These are phyloP conservation scores for Lactifluus echinatus DNA, from an alignment of 768 basidiomycete species.

Conservation along the genomic window DNA sequence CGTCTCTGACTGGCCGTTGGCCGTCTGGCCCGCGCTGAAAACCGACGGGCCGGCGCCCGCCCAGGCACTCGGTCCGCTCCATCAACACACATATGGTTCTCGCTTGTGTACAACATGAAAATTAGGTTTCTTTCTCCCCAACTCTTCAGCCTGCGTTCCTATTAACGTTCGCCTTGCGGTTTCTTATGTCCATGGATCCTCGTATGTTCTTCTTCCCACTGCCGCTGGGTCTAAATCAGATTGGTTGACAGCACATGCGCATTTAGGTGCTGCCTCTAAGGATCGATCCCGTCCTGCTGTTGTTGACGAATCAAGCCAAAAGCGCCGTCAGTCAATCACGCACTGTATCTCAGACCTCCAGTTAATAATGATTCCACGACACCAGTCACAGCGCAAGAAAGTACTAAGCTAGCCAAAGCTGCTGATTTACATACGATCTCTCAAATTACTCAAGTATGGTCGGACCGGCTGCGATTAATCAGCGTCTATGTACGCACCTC, in stretches of 20 bases:
- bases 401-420: not conserved
- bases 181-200: not conserved
- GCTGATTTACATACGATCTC: conserved; percentile 9
- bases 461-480: conserved; percentile 9
- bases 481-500: conserved; percentile 14
- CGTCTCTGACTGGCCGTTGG: too few relatives aligned
- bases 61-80: too few relatives aligned
- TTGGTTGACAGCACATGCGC: not conserved
- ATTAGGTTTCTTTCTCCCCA: too few relatives aligned
- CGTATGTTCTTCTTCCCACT: not conserved
- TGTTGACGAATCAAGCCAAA: not conserved
- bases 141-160: too few relatives aligned
- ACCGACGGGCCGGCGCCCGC: too few relatives aligned
- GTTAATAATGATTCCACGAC: not conserved
- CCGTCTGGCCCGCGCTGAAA: too few relatives aligned
- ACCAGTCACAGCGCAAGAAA: not conserved
- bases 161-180: not conserved
- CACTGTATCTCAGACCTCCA: not conserved
- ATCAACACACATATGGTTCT: too few relatives aligned
- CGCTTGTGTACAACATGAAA: too few relatives aligned
- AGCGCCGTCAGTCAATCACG: conserved; percentile 3
- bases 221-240: not conserved
- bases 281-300: not conserved
- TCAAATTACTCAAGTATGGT: conserved; percentile 13
- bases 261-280: not conserved